Conservation (phyloP, 2,329 filamentous ascomycete species). For the Stachybotrys echinatus region DNA sequence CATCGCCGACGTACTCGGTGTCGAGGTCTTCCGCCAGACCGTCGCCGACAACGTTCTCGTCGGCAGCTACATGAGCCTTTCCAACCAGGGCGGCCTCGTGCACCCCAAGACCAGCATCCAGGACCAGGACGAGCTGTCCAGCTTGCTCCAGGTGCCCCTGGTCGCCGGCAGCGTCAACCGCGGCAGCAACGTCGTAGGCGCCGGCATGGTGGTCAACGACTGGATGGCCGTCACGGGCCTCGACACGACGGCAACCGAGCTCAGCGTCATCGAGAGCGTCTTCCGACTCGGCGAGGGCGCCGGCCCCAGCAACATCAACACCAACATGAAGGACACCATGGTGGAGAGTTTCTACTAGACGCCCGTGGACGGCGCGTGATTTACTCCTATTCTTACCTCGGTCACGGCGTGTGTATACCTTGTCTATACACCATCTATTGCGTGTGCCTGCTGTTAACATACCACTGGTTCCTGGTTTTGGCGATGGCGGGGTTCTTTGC, state of each 20-base stretch:
- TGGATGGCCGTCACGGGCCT: constrained; percentile 93
- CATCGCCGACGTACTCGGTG: constrained; percentile 86
- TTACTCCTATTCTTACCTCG: neutral
- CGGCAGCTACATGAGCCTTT: constrained; percentile 92
- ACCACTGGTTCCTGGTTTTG: neutral
- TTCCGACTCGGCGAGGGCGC: constrained; percentile 89
- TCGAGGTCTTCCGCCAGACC: constrained; percentile 89
- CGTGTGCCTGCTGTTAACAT: neutral
- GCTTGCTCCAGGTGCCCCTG: constrained; percentile 88
- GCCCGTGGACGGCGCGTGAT: neutral
- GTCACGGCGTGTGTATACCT: neutral
- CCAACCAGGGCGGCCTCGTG: constrained; percentile 93
- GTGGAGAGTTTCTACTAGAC: constrained; percentile 95
- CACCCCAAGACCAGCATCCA: constrained; percentile 96
- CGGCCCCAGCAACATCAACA: constrained; percentile 73
- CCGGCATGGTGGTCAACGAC: constrained; percentile 60
- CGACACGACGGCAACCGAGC: constrained; percentile 94
- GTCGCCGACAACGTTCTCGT: constrained; percentile 96
- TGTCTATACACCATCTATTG: neutral
- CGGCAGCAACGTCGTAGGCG: constrained; percentile 90
- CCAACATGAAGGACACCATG: constrained; percentile 91
- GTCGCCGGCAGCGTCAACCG: constrained; percentile 93
- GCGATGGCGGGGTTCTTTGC: neutral
- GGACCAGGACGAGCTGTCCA: constrained; percentile 95
- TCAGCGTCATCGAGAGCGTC: constrained; percentile 93